Base-by-base conservation (phyloP, 2,329 filamentous ascomycete species). In the Pseudocercospora pini-densiflorae region DNA sequence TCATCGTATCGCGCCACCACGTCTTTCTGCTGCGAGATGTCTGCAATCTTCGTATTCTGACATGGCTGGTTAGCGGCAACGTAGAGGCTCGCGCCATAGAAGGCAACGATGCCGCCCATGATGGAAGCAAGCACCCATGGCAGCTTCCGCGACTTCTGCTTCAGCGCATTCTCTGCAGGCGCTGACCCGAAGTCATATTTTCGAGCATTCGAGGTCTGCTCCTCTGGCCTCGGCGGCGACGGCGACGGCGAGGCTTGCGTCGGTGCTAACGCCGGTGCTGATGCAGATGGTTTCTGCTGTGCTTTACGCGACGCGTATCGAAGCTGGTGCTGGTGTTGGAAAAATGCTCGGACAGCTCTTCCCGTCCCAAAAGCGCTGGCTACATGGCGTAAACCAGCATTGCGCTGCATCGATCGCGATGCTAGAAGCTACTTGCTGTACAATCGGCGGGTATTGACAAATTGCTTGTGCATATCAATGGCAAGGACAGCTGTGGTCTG, bases 1-100 rank as follows among this genome's bases (percentile, higher is more conserved):
- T 77, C 77, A 69, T 84, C 81, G 68, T 83, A 85, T 21, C 81
- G 78, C 58, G 77, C 78, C 1, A 80, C 78, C 24, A 83, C 78
- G 69, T 84, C 82, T 49, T 71, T 74, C 64, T 78, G 76, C 27
- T 70, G 61, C 6, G 68, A 29, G 33, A 77, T 59, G 16, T 73
- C 62, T n/a, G 65, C 62, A 23, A 76, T 69, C 5, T 61, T 43
- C 2, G 70, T 67, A 61, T 76, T 70, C n/a, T 61, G 36, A 65
- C 72, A 71, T 16, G 72, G 64, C 53, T 73, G 60, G 29, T 60
- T 63, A 67, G 76, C 70, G 73, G 73, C 70, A 72, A 80, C 62
- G 68, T 76, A 78, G 21, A 83, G 72, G 64, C 77, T 74, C 7
- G 76, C 71, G 43, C 72, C 73, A 66, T 83, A 83, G 69, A 81